Evolutionary conservation across 805 yeast genomes (phyloP), one percentile per base, ranked within the genome.

Genomic region (Kluyveromyces siamensis): DNA sequence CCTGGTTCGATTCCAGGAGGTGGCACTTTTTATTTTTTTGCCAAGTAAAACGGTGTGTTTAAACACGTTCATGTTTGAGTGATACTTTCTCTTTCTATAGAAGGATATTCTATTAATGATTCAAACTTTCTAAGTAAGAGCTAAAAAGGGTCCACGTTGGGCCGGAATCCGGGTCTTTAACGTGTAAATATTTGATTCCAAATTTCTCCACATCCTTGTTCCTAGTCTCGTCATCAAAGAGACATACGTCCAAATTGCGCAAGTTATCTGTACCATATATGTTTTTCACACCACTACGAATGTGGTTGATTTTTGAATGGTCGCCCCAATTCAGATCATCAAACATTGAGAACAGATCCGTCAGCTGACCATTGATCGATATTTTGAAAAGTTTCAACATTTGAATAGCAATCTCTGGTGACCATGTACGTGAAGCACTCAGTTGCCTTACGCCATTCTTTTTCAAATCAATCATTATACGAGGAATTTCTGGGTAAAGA

Each of bases 141-240:
- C 18, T 13, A 14, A 33, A 43, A 27, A 43, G 21, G 10, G 2
- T 11, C 45, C 45, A 43, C 13, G 45, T n/a, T 13, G 45, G 45
- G 8, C 45, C 45, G 9, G 21, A 13, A 17, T n/a, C 45, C 8
- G 45, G 45, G 17, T 81, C 77, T 8, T 70, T 70, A 8, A 88
- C 76, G 59, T 80, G 76, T 14, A 79, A 77, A 63, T 88, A 88
- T 46, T 77, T 74, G 27, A 87, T 87, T 4, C 89, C 89, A 14
- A 84, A 72, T 5, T 62, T 56, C 57, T 79, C 83, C 4, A 88
- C 96, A 55, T 88, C 96, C 52, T 68, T 74, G 59, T 88, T 88
- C 53, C 96, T 72, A 48, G 67, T 58, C 63, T 88, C 96, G 62
- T 88, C 96, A 60, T 88, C 96, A 58, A 79, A 88, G 48, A 85